Conservation (phyloP, 352 stramenopile genomes). For the Aphanomyces invadans region DNA sequence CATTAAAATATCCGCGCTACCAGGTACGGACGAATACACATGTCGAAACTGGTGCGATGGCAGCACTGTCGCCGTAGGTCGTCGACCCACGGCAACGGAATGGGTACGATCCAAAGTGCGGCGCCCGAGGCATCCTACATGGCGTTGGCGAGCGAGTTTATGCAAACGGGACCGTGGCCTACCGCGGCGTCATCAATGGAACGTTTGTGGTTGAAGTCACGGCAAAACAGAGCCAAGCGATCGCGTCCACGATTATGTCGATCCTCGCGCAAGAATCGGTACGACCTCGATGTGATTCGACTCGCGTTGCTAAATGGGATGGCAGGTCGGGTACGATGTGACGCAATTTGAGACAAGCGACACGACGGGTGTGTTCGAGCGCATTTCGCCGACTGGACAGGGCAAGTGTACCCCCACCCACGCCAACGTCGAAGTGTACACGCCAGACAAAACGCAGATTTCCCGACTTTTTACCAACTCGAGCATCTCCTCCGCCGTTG, state of each 20-base stretch:
- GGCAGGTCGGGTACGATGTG: slow-evolving; percentile 16
- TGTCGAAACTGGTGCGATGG: neutral
- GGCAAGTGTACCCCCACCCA: slow-evolving; percentile 45
- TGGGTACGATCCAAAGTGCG: neutral
- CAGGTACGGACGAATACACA: too few relatives aligned
- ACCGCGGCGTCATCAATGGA: neutral
- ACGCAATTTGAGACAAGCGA: neutral
- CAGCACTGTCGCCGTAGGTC: neutral
- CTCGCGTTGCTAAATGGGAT: neutral
- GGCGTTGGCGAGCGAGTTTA: slow-evolving; percentile 12
- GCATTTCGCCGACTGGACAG: slow-evolving; percentile 12
- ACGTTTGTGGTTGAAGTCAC: slow-evolving; percentile 10
- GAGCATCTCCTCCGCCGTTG: neutral
- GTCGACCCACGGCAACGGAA: neutral
- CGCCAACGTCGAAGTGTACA: slow-evolving; percentile 51
- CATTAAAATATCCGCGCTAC: slow-evolving; percentile 11
- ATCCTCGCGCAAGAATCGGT: slow-evolving; percentile 21
- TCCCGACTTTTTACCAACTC: slow-evolving; percentile 44
- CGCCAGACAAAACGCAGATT: slow-evolving; percentile 28
- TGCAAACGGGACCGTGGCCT: neutral
- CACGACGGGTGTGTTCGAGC: neutral
- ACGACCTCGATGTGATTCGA: neutral
- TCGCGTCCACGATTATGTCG: neutral
- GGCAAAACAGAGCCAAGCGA: neutral
- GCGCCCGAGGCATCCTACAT: neutral